These are phyloP conservation scores for Macrocystidia cucumis DNA, from an alignment of 1,284 basidiomycete genomes.

Conservation along the genomic window DNA sequence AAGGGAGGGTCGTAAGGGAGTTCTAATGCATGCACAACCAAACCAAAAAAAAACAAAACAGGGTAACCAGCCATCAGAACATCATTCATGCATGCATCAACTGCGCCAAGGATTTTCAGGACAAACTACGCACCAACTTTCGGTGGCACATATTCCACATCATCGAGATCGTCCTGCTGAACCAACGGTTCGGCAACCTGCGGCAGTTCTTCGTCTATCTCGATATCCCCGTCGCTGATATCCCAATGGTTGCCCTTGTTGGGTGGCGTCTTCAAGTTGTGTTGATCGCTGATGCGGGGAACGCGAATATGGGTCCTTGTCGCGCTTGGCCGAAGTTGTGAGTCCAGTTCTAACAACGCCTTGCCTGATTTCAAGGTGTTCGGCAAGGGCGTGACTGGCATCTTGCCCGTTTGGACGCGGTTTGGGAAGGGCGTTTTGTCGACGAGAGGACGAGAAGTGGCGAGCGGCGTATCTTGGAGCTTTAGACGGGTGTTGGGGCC, in stretches of 20 bases:
- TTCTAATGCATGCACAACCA: slow-evolving; percentile 24
- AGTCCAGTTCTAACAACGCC: slow-evolving; percentile 19
- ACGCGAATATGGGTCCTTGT: slow-evolving; percentile 47
- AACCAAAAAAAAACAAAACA: slow-evolving; percentile 1
- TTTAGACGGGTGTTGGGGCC: slow-evolving; percentile 14
- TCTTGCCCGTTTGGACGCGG: slow-evolving; percentile 29
- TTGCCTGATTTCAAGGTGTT: slow-evolving; percentile 10
- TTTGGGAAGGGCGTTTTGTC: slow-evolving; percentile 48
- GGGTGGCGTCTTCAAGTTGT: slow-evolving; percentile 56
- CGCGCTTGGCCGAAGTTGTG: slow-evolving; percentile 52
- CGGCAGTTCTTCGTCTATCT: slow-evolving; percentile 23
- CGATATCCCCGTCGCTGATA: slow-evolving; percentile 55
- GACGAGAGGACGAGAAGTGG: slow-evolving; percentile 36
- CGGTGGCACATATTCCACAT: slow-evolving; percentile 75
- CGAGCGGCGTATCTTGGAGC: slow-evolving; percentile 10
- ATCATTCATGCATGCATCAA: too few species aligned
- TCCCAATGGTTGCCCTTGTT: slow-evolving; percentile 71
- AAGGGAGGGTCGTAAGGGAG: slow-evolving; percentile 45
- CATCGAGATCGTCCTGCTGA: slow-evolving; percentile 50
- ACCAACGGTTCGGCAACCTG: slow-evolving; percentile 25
- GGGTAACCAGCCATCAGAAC: too few species aligned
- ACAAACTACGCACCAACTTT: slow-evolving; percentile 50
- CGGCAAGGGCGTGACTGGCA: slow-evolving; percentile 24
- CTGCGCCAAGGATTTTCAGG: too few species aligned
- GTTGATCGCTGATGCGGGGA: slow-evolving; percentile 30